Base-by-base conservation (phyloP, 2,329 filamentous ascomycete genomes). In the Trichoderma aggressivum region DNA sequence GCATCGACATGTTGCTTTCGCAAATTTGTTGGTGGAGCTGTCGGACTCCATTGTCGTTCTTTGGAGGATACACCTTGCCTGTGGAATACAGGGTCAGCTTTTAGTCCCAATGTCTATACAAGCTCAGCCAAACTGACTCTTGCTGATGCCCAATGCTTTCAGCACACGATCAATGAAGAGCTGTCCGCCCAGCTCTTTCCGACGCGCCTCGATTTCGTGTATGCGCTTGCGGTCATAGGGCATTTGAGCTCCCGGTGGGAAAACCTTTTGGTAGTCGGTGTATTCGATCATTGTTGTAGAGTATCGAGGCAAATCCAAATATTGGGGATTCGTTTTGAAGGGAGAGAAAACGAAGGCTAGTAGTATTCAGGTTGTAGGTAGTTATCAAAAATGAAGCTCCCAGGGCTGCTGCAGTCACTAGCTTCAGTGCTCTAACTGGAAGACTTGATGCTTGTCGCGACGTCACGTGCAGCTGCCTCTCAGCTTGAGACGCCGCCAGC, bases 81-180 rank as follows among this genome's bases (percentile, higher is more conserved):
- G 36, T 43, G 82, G 0, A 21, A 11, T 1, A 12, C 5, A 18
- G 28, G 7, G n/a, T 47, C 6, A 70, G 16, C 8, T 47, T 5
- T n/a, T 24, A 36, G 32, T n/a, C 14, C n/a, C 14, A 11, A 4
- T 26, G 10, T 4, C 32, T 14, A 59, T 21, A 30, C 5, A 7
- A 18, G 10, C 5, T 28, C 3, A 10, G 26, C 21, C 3, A 61
- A 32, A 47, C 78, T 18, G 80, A 93, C 93, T 88, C 81, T 91
- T 90, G 75, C 86, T 85, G 71, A 96, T 87, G 32, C 91, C 72
- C 32, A 95, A 83, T 0, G 91, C 86, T 70, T 87, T 88, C 72
- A 96, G 83, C 53, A 97, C 88, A 68, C 91, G 89, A 79, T 97
- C 93, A 77, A 95, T 91, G 81, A 96, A 97, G 71, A 95, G 87